Base-by-base conservation (phyloP, 495 filamentous ascomycete species). In the Neurospora africana region DNA sequence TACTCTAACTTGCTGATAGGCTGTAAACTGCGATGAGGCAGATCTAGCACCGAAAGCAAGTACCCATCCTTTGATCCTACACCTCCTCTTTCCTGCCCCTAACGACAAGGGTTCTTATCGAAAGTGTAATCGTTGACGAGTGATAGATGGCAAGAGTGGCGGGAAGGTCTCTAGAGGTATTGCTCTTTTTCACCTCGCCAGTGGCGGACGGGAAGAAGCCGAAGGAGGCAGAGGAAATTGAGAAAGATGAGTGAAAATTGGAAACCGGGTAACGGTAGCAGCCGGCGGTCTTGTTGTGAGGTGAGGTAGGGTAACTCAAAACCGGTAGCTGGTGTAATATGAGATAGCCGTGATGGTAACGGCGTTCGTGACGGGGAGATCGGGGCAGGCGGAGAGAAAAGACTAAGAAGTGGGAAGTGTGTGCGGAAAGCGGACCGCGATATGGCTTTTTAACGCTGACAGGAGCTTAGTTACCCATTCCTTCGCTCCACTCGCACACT, bases 101-200 rank as follows among this genome's bases (percentile, higher is more conserved):
- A 70, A 70, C 40, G 30, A 70, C 41, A 33, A 70, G 77, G 81
- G 4, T 71, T 71, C 21, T 80, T 80, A 69, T 79, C 80, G 73
- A 82, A 83, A 35, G 80, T 83, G 74, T 82, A 84, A 5, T 79
- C 75, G 68, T 83, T 78, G 30, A 81, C 76, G 15, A 79, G 53
- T 65, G 53, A 35, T 35, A 13, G 53, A 35, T 35, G 36, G 21
- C 30, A 68, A 68, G 47, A 36, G 58, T 17, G 41, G 35, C n/a
- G 15, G 21, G 27, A 61, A 53, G n/a, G 37, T n/a, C n/a, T n/a
- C n/a, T n/a, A 70, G 38, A 19, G 69, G 19, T 61, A 30, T 33
- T 71, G 44, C 53, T 33, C 23, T 33, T 33, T 61, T 37, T 37
- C 23, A 37, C 44, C 19, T 71, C 68, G 68, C 44, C 36, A 36